phyloP scores from a whole-genome alignment of 2,329 filamentous ascomycete species.

The Fusarium cicatricum region DNA sequence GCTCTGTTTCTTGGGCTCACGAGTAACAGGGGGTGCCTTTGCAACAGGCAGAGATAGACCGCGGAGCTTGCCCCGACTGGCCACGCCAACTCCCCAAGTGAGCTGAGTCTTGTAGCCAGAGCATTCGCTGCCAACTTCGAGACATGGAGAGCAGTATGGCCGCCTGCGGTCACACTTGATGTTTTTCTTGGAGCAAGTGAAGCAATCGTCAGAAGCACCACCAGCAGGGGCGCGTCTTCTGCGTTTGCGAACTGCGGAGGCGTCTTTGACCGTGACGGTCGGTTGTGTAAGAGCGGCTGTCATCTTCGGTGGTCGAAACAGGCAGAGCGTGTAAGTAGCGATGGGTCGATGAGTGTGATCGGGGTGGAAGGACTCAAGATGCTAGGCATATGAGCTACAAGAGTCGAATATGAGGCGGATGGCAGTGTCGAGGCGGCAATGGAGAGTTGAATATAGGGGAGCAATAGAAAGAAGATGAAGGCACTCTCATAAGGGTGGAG shows the following conservation, averaged over 20 bases:
- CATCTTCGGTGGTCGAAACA: slow-evolving; percentile 48
- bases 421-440: slow-evolving; percentile 14
- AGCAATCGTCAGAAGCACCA: slow-evolving; percentile 94
- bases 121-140: slow-evolving; percentile 91
- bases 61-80: slow-evolving; percentile 92
- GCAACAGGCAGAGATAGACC: slow-evolving; percentile 81
- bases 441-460: slow-evolving; percentile 5
- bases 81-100: slow-evolving; percentile 96
- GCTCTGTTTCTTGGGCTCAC: slow-evolving; percentile 57
- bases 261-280: slow-evolving; percentile 57
- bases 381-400: slow-evolving; percentile 18
- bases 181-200: slow-evolving; percentile 85
- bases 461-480: slow-evolving; percentile 19
- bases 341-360: slow-evolving; percentile 4
- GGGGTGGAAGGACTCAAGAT: slow-evolving; percentile 13
- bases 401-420: slow-evolving; percentile 6
- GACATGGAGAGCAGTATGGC: slow-evolving; percentile 94
- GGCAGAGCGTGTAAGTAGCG: slow-evolving; percentile 12
- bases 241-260: slow-evolving; percentile 69
- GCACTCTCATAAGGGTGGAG: slow-evolving; percentile 10
- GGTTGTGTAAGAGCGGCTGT: slow-evolving; percentile 58
- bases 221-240: slow-evolving; percentile 88
- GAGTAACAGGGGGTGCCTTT: slow-evolving; percentile 64
- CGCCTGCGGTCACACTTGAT: slow-evolving; percentile 89
- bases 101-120: slow-evolving; percentile 96